Evolutionary conservation across 495 filamentous ascomycete species (phyloP).

Genomic region (Aspergillus incahuasiensis): DNA sequence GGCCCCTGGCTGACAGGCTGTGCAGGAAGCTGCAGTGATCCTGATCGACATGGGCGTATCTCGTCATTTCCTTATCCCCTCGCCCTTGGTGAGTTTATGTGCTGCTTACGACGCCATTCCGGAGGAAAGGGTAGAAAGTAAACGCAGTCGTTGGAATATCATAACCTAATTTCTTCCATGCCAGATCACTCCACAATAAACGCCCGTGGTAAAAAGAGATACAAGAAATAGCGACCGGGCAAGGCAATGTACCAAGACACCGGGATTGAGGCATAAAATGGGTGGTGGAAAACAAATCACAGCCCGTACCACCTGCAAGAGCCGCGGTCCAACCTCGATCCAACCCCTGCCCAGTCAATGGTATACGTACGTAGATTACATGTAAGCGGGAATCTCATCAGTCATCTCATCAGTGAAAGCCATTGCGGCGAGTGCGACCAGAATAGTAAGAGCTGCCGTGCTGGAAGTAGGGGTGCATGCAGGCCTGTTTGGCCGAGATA

Average conservation of each 20-base stretch:
- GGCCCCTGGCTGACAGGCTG: too few relatives aligned
- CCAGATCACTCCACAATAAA: slow-evolving; percentile 36
- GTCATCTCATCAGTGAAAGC: slow-evolving; percentile 30
- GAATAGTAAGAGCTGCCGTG: slow-evolving; percentile 55
- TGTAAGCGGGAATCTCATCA: slow-evolving; percentile 7
- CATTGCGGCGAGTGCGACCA: slow-evolving; percentile 41
- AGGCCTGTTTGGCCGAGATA: slow-evolving; percentile 93
- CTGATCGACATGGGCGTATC: background rate
- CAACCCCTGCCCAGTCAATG: slow-evolving; percentile 6
- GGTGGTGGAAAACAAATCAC: background rate
- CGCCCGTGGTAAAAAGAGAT: slow-evolving; percentile 35
- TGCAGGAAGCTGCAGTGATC: too few relatives aligned
- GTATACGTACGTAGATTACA: slow-evolving; percentile 20
- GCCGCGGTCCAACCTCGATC: background rate
- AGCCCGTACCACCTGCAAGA: background rate
- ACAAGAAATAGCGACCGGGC: slow-evolving; percentile 9
- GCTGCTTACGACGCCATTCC: background rate
- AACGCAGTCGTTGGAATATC: slow-evolving; percentile 26
- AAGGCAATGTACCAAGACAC: slow-evolving; percentile 6
- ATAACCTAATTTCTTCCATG: slow-evolving; percentile 29
- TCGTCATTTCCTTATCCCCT: background rate
- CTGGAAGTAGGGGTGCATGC: slow-evolving; percentile 88
- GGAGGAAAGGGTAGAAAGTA: slow-evolving; percentile 30
- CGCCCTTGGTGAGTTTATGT: background rate
- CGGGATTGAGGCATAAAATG: background rate